These are phyloP conservation scores for Kwoniella heveanensis DNA, from an alignment of 768 basidiomycete species.

Conservation along the genomic window DNA sequence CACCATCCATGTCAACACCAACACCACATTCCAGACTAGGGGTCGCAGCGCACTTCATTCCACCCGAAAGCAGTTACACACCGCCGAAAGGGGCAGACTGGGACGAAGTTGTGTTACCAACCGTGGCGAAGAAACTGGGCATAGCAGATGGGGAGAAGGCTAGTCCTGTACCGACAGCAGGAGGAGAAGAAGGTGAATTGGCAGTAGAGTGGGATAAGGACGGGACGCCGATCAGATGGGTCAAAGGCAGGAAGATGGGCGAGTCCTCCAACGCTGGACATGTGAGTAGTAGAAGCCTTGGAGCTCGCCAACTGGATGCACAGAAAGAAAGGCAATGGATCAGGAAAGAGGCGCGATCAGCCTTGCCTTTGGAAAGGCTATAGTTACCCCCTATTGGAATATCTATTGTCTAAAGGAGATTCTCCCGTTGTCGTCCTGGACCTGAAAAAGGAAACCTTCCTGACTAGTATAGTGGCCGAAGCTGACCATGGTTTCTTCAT, in stretches of 20 bases:
- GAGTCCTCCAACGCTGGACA: neutral
- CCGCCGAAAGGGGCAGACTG: slow-evolving; percentile 49
- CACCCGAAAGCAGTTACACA: slow-evolving; percentile 42
- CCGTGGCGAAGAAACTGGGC: slow-evolving; percentile 48
- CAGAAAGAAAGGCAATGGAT: neutral
- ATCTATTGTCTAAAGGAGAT: too few species aligned
- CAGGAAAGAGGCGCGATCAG: neutral
- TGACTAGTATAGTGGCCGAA: too few species aligned
- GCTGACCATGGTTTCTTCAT: neutral
- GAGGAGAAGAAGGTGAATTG: slow-evolving; percentile 36
- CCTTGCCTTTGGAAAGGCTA: neutral
- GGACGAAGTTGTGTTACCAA: slow-evolving; percentile 50
- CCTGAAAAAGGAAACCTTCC: too few species aligned
- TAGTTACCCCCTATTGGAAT: neutral
- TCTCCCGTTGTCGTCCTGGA: too few species aligned
- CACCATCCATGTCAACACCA: slow-evolving; percentile 8
- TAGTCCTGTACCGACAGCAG: neutral
- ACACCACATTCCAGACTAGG: slow-evolving; percentile 31
- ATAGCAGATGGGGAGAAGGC: slow-evolving; percentile 29
- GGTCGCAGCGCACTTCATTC: slow-evolving; percentile 50
- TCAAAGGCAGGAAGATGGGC: slow-evolving; percentile 20
- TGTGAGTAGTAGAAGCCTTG: neutral
- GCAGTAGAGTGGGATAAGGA: slow-evolving; percentile 52
- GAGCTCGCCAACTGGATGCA: neutral
- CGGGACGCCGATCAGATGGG: slow-evolving; percentile 46